Conservation (phyloP, 1,284 basidiomycete species). For the Irpex lacteus region DNA sequence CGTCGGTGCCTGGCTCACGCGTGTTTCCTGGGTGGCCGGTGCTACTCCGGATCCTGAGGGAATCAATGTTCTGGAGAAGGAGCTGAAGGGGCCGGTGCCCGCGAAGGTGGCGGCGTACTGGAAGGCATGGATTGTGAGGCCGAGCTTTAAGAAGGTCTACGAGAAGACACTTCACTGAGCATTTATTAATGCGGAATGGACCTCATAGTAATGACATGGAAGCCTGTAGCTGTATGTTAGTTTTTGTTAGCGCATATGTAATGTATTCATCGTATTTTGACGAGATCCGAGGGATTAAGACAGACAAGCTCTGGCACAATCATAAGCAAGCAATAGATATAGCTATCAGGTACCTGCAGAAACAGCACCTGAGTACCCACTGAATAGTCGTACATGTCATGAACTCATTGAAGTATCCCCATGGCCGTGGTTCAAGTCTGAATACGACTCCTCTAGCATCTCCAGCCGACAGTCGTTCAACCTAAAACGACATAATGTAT, state of each 20-base stretch:
- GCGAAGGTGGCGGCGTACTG: conserved; percentile 42
- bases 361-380: background rate
- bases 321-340: background rate
- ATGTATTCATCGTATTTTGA: background rate
- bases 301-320: no score
- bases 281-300: background rate
- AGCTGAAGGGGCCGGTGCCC: conserved; percentile 37
- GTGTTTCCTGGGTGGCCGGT: conserved; percentile 37
- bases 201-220: background rate
- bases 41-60: conserved; percentile 35
- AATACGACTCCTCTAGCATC: conserved; percentile 54
- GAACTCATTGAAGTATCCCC: background rate
- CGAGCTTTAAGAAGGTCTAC: conserved; percentile 59
- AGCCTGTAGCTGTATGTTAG: background rate
- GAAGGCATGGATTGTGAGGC: conserved; percentile 49
- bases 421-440: conserved; percentile 30
- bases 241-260: background rate
- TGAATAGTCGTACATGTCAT: background rate
- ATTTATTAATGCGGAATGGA: background rate
- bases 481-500: conserved; percentile 30
- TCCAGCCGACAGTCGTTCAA: conserved; percentile 59
- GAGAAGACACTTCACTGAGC: conserved; percentile 43
- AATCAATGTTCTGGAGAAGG: conserved; percentile 37
- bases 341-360: background rate
- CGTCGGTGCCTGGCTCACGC: conserved; percentile 49